A percentile compares a stretch with the other conserved stretches of the same genome.
Evolutionary conservation across 257 asterid species (phyloP).

Genomic region (Thymus quinquecostatus): DNA sequence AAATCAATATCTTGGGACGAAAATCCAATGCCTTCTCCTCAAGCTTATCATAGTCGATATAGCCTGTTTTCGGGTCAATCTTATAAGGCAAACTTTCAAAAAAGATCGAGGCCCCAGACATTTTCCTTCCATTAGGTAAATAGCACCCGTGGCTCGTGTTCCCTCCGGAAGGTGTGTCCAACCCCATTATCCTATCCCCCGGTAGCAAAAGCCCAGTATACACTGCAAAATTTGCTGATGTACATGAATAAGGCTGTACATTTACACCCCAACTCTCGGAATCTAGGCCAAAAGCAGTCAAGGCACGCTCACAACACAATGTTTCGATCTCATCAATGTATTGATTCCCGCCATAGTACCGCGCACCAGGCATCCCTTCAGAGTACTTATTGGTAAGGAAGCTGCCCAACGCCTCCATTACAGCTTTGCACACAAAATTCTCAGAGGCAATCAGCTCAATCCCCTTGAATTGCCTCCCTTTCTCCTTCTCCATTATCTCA

Average conservation of each 20-base stretch:
- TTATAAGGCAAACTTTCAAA: constrained; percentile 91
- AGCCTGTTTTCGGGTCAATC: constrained; percentile 91
- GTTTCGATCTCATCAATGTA: constrained; percentile 95
- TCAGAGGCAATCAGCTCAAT: constrained; percentile 95
- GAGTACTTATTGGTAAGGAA: constrained; percentile 92
- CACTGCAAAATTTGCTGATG: constrained; percentile 96
- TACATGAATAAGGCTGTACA: constrained; percentile 96
- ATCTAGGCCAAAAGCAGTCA: constrained; percentile 86
- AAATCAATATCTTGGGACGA: constrained; percentile 94
- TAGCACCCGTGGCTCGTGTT: constrained; percentile 97
- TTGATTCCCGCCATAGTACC: constrained; percentile 96
- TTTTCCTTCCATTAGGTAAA: constrained; percentile 91
- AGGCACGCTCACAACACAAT: constrained; percentile 76
- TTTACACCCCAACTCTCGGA: constrained; percentile 93
- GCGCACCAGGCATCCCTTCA: constrained; percentile 87
- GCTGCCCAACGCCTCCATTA: constrained; percentile 95
- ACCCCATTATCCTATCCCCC: constrained; percentile 97
- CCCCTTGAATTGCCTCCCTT: constrained; percentile 78
- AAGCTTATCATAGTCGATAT: constrained; percentile 86
- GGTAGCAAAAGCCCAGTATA: constrained; percentile 89
- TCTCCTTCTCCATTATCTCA: constrained; percentile 92
- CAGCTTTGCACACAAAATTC: constrained; percentile 94
- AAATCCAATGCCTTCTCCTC: constrained; percentile 97
- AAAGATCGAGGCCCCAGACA: constrained; percentile 94
- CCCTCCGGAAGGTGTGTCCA: constrained; percentile 98